Percentiles rank a stretch among this genome's conserved stretches.
Evolutionary conservation across 345 rosid species (phyloP).

Genomic region (Hevea brasiliensis): DNA sequence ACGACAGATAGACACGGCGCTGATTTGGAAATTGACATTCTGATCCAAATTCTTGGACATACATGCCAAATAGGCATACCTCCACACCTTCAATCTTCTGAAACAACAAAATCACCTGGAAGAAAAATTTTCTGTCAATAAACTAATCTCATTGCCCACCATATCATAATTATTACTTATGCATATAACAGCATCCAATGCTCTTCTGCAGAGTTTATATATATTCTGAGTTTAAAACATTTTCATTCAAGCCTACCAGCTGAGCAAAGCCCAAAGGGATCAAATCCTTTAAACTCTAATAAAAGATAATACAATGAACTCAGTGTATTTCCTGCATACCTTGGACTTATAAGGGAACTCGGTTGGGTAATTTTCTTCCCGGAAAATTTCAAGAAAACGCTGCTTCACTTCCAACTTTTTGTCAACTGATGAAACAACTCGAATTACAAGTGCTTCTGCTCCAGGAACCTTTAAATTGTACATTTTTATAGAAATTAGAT

Average conservation of each 20-base stretch:
- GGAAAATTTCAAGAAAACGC: constrained; percentile 91
- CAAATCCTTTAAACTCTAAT: background rate
- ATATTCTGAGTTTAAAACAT: no score
- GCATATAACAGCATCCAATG: no score
- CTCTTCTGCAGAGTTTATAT: no score
- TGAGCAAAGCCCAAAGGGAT: background rate
- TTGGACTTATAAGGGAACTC: constrained; percentile 96
- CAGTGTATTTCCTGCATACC: constrained; percentile 39
- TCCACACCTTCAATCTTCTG: constrained; percentile 99
- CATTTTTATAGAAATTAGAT: constrained; percentile 16
- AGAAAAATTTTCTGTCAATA: constrained; percentile 25
- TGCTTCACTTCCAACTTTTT: constrained; percentile 97
- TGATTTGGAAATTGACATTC: constrained; percentile 92
- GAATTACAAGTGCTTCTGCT: constrained; percentile 89
- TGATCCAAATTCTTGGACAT: constrained; percentile 99
- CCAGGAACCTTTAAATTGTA: constrained; percentile 67
- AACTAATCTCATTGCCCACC: background rate
- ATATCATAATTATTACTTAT: background rate
- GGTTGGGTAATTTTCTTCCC: constrained; percentile 78
- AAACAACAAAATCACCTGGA: constrained; percentile 85
- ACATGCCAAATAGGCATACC: constrained; percentile 98
- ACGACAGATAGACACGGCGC: constrained; percentile 95
- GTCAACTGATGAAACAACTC: constrained; percentile 99
- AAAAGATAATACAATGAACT: background rate
- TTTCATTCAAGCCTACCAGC: no score